Percentiles rank a stretch among this genome's conserved stretches.
phyloP scores from a whole-genome alignment of 306 rosid genomes.

The cucumber (Cucumis sativus) region Cucumber_9930_V3 NC_026656.2:5612501-5613000 shows the following conservation, averaged over 20 bases:
- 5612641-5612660: not conserved
- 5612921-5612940: not conserved
- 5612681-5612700: not conserved
- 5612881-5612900: not conserved
- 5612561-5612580: not conserved
- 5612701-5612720: not conserved
- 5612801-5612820: not conserved
- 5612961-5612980: not conserved
- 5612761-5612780: not conserved
- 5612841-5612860: not conserved
- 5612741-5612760: not conserved
- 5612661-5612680: not conserved
- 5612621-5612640: not conserved
- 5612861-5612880: not conserved
- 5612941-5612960: not conserved
- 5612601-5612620: not conserved
- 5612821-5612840: not conserved
- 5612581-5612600: not conserved
- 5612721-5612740: not conserved
- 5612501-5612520: not conserved
- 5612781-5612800: not conserved
- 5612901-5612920: not conserved
- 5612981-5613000: not conserved
- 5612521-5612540: not conserved
- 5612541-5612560: not conserved